A percentile compares a stretch with the other conserved stretches of the same genome.
Conservation (phyloP, 2,329 filamentous ascomycete species). For the Fusarium goolgardi region DNA sequence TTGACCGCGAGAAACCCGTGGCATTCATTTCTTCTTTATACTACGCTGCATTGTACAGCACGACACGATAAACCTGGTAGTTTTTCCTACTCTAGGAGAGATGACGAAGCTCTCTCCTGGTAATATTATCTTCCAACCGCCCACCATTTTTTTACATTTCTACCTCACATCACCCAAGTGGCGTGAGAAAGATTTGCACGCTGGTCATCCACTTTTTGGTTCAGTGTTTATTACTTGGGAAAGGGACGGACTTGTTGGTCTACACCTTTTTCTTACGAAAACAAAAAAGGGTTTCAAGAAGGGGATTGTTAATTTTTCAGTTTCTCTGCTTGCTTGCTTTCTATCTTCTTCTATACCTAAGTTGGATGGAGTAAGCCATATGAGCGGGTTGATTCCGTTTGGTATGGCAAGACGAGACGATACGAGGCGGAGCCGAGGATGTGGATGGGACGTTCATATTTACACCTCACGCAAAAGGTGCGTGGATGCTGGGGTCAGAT, state of each 20-base stretch:
- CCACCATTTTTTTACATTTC: conserved; percentile 28
- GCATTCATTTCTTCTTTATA: conserved; percentile 30
- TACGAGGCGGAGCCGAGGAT: conserved; percentile 14
- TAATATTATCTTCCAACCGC: conserved; percentile 22
- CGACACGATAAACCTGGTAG: conserved; percentile 42
- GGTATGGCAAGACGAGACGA: conserved; percentile 11
- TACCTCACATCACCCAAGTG: conserved; percentile 21
- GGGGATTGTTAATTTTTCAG: conserved; percentile 21
- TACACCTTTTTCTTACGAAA: conserved; percentile 33
- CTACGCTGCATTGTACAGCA: conserved; percentile 20
- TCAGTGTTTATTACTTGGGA: conserved; percentile 30
- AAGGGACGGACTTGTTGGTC: conserved; percentile 16
- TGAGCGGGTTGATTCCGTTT: conserved; percentile 39
- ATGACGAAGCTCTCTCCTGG: conserved; percentile 13
- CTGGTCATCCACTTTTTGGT: conserved; percentile 31
- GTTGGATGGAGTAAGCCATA: conserved; percentile 47
- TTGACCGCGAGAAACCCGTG: conserved; percentile 22
- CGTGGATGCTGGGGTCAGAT: conserved; percentile 41
- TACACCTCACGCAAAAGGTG: conserved; percentile 30
- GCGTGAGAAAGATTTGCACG: conserved; percentile 25
- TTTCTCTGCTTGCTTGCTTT: conserved; percentile 26
- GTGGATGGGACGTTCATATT: conserved; percentile 10
- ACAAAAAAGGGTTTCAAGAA: conserved; percentile 36
- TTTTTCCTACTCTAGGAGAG: conserved; percentile 24
- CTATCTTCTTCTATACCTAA: conserved; percentile 46